Percentiles rank a stretch among this genome's conserved stretches.
phyloP scores from a whole-genome alignment of 2,329 filamentous ascomycete genomes.

The Botryotinia convoluta region DNA sequence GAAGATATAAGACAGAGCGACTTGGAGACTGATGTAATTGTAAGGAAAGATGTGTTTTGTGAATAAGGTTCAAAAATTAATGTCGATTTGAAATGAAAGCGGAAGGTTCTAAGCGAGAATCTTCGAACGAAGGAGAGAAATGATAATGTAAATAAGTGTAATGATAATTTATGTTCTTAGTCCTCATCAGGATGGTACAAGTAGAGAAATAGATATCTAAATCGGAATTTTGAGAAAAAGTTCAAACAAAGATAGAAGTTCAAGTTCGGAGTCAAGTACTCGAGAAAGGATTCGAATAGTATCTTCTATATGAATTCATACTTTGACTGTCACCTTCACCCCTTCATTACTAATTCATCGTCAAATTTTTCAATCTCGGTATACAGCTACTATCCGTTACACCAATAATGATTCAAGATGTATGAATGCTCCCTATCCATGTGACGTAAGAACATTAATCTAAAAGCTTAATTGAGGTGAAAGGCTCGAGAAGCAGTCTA shows the following conservation, averaged over 20 bases:
- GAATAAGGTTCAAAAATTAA: not conserved
- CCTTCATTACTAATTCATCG: not conserved
- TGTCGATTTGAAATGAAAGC: not conserved
- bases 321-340: not conserved
- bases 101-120: not conserved
- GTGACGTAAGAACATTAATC: fast-evolving
- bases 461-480: not conserved
- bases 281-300: not conserved
- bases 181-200: not conserved
- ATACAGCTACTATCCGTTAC: not conserved
- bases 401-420: not conserved
- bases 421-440: not conserved
- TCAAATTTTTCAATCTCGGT: not conserved
- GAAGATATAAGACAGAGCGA: not conserved
- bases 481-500: not conserved
- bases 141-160: not conserved
- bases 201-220: not conserved
- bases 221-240: fast-evolving
- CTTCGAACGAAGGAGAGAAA: not conserved
- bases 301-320: too few species aligned
- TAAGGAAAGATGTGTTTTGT: not conserved
- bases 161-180: not conserved
- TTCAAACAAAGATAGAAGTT: not conserved
- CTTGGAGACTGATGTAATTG: not conserved
- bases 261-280: not conserved